Evolutionary conservation across 2,329 filamentous ascomycete species (phyloP).

Genomic region (Colletotrichum theobromicola): DNA sequence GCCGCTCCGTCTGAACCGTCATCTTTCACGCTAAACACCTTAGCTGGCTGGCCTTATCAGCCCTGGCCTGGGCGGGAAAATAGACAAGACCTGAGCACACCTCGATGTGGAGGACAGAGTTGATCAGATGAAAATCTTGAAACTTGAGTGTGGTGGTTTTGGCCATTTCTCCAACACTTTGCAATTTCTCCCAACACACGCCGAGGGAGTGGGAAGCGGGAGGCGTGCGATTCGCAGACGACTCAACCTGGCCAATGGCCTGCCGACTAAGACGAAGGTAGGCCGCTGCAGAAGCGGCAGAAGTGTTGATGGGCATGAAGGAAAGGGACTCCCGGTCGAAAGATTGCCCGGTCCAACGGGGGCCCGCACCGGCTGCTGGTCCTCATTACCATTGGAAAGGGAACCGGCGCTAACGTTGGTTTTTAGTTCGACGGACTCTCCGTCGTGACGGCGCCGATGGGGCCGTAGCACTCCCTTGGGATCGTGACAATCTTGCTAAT

Average conservation of each 20-base stretch:
- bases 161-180: background rate
- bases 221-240: background rate
- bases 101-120: background rate
- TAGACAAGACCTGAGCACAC: background rate
- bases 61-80: background rate
- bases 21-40: background rate
- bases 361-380: background rate
- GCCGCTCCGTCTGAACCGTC: constrained; percentile 14
- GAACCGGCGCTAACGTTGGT: background rate
- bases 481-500: background rate
- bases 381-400: constrained; percentile 1
- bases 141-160: background rate
- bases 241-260: background rate
- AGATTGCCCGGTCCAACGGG: background rate
- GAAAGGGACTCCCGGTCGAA: background rate
- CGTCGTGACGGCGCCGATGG: background rate
- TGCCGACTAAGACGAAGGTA: background rate
- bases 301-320: background rate
- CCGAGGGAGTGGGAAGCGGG: constrained; percentile 2
- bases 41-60: background rate
- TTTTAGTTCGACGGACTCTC: constrained; percentile 4
- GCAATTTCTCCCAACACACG: background rate
- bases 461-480: background rate
- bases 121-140: constrained; percentile 14
- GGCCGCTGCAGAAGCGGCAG: background rate